phyloP scores from a whole-genome alignment of 208 protist genomes.

The Acanthamoeba royreba region DNA sequence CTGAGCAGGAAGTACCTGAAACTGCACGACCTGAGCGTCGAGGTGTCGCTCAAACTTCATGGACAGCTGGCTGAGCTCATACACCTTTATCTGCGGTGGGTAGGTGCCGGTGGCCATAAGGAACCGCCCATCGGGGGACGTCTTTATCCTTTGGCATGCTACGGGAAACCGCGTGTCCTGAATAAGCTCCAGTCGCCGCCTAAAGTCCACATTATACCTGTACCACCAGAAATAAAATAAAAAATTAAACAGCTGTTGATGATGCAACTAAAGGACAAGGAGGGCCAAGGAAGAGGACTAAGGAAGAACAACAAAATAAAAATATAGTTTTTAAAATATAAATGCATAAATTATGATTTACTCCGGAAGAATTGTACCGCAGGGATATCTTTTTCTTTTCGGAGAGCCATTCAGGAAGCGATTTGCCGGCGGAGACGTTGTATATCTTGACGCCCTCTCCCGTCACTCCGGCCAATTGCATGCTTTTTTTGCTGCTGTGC shows the following conservation, averaged over 20 bases:
- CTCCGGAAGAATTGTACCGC: background rate
- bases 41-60: constrained; percentile 80
- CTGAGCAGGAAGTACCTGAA: constrained; percentile 44
- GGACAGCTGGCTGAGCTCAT: constrained; percentile 63
- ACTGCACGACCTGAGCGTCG: constrained; percentile 67
- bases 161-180: constrained; percentile 67
- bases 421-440: constrained; percentile 47
- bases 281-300: background rate
- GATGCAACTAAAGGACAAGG: background rate
- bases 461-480: background rate
- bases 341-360: background rate
- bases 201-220: constrained; percentile 21
- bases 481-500: no score
- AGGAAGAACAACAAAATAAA: background rate
- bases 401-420: constrained; percentile 27
- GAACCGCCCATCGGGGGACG: constrained; percentile 59
- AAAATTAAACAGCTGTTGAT: background rate
- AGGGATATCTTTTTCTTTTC: constrained; percentile 41
- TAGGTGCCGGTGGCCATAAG: constrained; percentile 61
- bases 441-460: constrained; percentile 45
- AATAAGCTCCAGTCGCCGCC: constrained; percentile 62
- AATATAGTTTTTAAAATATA: background rate
- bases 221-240: background rate
- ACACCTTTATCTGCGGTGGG: constrained; percentile 56
- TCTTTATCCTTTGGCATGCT: background rate